phyloP scores from a whole-genome alignment of 805 yeast species.

The Candida berthetii region DNA sequence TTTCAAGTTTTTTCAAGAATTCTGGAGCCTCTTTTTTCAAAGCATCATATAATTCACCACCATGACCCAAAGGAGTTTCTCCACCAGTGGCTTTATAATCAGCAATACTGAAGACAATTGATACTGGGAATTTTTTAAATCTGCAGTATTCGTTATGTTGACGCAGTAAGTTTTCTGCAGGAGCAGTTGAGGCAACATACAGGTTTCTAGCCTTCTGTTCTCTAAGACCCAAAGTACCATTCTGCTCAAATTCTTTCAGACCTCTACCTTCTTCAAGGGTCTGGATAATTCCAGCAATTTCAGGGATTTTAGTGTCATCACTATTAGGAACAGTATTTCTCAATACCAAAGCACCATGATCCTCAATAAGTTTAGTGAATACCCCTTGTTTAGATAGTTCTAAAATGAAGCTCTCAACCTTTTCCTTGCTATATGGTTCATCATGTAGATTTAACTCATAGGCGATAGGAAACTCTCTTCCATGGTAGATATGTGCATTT shows the following conservation, averaged over 20 bases:
- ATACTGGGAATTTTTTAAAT: slow-evolving; percentile 22
- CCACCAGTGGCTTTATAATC: slow-evolving; percentile 22
- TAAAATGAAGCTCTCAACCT: slow-evolving; percentile 7
- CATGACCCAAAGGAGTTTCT: slow-evolving; percentile 28
- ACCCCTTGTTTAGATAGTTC: slow-evolving; percentile 15
- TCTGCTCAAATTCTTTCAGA: slow-evolving; percentile 20
- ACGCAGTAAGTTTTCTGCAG: slow-evolving; percentile 13
- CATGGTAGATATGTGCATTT: slow-evolving; percentile 4
- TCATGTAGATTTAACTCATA: slow-evolving; percentile 11
- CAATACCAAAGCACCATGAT: slow-evolving; percentile 25
- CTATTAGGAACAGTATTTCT: slow-evolving; percentile 13
- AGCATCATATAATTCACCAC: slow-evolving; percentile 22
- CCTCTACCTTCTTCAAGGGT: slow-evolving; percentile 19
- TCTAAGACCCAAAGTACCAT: slow-evolving; percentile 23
- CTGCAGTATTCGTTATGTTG: slow-evolving; percentile 30
- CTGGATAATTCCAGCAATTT: slow-evolving; percentile 13
- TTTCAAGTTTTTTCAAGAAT: slow-evolving; percentile 14
- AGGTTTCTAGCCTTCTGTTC: slow-evolving; percentile 18
- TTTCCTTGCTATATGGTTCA: neutral
- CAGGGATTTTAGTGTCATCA: slow-evolving; percentile 14
- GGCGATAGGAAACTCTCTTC: slow-evolving; percentile 6
- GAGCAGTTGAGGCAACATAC: slow-evolving; percentile 28
- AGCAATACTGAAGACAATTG: slow-evolving; percentile 18
- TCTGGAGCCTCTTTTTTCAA: slow-evolving; percentile 16
- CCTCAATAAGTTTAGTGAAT: slow-evolving; percentile 16